phyloP scores from a whole-genome alignment of 176 grass and related monocot genomes.

The Leersia perrieri region DNA sequence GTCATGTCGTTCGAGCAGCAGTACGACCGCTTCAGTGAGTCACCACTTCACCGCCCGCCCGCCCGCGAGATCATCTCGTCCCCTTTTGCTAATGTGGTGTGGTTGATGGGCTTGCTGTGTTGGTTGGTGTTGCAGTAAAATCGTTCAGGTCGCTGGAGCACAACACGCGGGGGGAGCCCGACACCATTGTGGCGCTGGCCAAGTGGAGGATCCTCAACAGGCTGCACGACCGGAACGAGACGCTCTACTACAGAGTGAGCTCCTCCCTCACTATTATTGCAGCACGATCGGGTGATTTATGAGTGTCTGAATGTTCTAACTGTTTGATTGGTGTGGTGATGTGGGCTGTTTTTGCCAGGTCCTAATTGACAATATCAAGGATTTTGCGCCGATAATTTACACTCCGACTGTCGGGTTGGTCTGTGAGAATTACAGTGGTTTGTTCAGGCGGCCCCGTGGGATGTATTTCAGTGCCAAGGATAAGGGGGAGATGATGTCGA shows the following conservation, averaged over 20 bases:
- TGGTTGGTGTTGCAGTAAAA: conserved; percentile 58
- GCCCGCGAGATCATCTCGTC: not conserved
- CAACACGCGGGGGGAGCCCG: conserved; percentile 73
- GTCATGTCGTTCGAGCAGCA: conserved; percentile 97
- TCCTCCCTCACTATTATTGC: not conserved
- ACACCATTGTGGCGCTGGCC: conserved; percentile 62
- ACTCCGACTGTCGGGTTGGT: conserved; percentile 93
- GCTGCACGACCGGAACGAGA: conserved; percentile 94
- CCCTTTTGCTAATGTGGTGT: conserved; percentile 16
- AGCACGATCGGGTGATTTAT: not conserved
- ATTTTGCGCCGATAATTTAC: conserved; percentile 96
- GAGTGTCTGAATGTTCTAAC: not conserved
- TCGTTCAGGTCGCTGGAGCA: conserved; percentile 84
- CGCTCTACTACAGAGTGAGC: conserved; percentile 94
- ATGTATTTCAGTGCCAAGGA: conserved; percentile 99
- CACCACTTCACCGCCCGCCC: too few species aligned
- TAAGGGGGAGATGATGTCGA: conserved; percentile 99
- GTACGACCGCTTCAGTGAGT: conserved; percentile 97
- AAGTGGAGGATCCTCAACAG: conserved; percentile 99
- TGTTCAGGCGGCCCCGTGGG: conserved; percentile 86
- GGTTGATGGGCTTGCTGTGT: not conserved
- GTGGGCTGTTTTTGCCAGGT: conserved; percentile 53
- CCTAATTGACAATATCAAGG: conserved; percentile 97
- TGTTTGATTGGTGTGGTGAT: not conserved
- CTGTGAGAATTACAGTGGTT: conserved; percentile 90